phyloP scores from a whole-genome alignment of 768 basidiomycete species.

The Lactifluus pinguis region DNA sequence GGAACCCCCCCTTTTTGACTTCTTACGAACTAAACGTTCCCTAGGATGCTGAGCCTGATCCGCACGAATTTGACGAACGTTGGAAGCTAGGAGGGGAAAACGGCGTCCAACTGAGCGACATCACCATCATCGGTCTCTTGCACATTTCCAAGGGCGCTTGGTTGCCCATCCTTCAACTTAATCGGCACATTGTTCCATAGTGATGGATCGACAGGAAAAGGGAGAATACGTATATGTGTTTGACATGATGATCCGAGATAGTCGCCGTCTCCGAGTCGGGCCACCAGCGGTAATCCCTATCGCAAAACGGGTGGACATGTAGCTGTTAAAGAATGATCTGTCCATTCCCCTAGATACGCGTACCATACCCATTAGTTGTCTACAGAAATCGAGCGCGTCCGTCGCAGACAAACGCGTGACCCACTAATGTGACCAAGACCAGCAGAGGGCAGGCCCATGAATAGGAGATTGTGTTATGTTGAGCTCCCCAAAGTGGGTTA shows the following conservation, averaged over 20 bases:
- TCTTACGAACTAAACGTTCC: background rate
- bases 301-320: too few relatives aligned
- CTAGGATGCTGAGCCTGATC: background rate
- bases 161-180: background rate
- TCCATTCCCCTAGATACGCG: too few relatives aligned
- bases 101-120: background rate
- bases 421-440: too few relatives aligned
- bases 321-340: too few relatives aligned
- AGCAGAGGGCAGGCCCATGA: too few relatives aligned
- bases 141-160: slow-evolving; percentile 4
- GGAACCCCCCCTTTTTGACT: background rate
- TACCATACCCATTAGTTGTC: too few relatives aligned
- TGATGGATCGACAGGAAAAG: background rate
- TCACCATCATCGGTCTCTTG: background rate
- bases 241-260: background rate
- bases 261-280: too few relatives aligned
- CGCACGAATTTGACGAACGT: background rate
- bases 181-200: background rate
- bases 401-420: too few relatives aligned
- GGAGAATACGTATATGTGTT: background rate
- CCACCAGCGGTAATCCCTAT: too few relatives aligned
- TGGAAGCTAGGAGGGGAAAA: background rate
- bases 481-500: too few relatives aligned
- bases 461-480: too few relatives aligned
- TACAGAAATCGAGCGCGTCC: too few relatives aligned